Evolutionary conservation across 306 rosid species (phyloP).

Genomic region (Castanea crenata): DNA sequence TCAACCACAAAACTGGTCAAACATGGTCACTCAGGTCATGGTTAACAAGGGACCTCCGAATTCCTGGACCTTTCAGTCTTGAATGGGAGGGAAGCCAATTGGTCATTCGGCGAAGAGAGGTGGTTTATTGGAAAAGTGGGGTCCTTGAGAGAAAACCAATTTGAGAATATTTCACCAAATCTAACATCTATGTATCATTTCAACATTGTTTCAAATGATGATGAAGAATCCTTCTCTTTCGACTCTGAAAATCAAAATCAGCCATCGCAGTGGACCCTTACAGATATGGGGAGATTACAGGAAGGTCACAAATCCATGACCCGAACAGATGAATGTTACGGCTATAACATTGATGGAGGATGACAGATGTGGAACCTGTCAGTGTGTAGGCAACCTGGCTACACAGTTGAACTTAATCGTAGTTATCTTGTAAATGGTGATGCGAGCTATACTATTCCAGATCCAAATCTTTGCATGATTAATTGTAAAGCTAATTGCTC

Average conservation of each 20-base stretch:
- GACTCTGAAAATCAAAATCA: not conserved
- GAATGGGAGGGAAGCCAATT: no score
- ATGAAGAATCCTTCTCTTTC: not conserved
- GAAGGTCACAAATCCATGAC: not conserved
- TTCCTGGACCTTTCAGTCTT: not conserved
- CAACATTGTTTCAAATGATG: not conserved
- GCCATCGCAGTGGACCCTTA: constrained; percentile 5
- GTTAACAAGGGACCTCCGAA: not conserved
- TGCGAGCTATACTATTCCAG: no score
- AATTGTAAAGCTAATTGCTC: constrained; percentile 21
- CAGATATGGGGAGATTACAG: not conserved
- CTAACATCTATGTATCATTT: not conserved
- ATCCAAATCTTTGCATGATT: not conserved
- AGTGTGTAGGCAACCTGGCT: constrained; percentile 10
- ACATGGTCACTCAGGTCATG: not conserved
- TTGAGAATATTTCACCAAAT: no score
- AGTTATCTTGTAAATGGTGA: not conserved
- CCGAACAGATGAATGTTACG: not conserved
- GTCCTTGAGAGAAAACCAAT: no score
- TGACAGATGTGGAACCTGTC: not conserved
- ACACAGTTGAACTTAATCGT: not conserved
- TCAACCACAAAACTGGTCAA: not conserved
- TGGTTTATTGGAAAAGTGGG: no score
- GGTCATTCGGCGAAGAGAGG: no score
- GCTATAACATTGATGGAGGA: no score